These are phyloP conservation scores for Wickerhamiella allomyrinae DNA, from an alignment of 805 yeast species.

Conservation along the genomic window DNA sequence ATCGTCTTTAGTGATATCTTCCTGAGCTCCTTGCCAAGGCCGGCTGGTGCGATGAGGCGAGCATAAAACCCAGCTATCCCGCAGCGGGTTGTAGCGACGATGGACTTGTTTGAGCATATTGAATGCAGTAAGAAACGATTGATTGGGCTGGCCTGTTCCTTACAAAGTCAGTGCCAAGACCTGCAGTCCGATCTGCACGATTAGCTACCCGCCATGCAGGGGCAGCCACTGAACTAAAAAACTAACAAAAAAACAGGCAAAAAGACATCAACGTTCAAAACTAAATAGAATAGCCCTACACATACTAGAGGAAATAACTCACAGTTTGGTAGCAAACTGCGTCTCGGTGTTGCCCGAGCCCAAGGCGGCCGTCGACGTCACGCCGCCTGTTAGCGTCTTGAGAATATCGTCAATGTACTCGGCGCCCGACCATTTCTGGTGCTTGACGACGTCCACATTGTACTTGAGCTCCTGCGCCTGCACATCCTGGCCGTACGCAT, in stretches of 20 bases:
- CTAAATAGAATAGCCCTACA: too few species aligned
- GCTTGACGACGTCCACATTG: slow-evolving; percentile 91
- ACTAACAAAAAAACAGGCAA: too few species aligned
- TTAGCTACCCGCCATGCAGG: too few species aligned
- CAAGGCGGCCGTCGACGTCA: slow-evolving; percentile 93
- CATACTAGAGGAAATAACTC: too few species aligned
- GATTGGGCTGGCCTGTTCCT: too few species aligned
- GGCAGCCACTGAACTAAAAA: too few species aligned
- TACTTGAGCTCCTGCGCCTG: slow-evolving; percentile 78
- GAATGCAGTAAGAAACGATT: not conserved
- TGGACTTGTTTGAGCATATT: slow-evolving; percentile 25
- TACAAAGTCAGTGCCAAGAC: too few species aligned
- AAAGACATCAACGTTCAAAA: too few species aligned
- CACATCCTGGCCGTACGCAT: slow-evolving; percentile 79
- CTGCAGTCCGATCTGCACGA: too few species aligned
- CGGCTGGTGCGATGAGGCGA: slow-evolving; percentile 68
- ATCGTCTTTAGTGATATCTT: slow-evolving; percentile 29
- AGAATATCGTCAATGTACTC: slow-evolving; percentile 85
- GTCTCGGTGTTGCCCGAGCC: slow-evolving; percentile 97
- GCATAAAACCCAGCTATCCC: slow-evolving; percentile 54
- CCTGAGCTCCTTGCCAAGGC: slow-evolving; percentile 72
- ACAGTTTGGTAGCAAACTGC: slow-evolving; percentile 59
- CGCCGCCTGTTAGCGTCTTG: slow-evolving; percentile 87
- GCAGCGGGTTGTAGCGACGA: slow-evolving; percentile 54
- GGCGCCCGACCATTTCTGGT: slow-evolving; percentile 98